Evolutionary conservation across 2,329 filamentous ascomycete genomes (phyloP).

Genomic region (Cordyceps javanica): DNA sequence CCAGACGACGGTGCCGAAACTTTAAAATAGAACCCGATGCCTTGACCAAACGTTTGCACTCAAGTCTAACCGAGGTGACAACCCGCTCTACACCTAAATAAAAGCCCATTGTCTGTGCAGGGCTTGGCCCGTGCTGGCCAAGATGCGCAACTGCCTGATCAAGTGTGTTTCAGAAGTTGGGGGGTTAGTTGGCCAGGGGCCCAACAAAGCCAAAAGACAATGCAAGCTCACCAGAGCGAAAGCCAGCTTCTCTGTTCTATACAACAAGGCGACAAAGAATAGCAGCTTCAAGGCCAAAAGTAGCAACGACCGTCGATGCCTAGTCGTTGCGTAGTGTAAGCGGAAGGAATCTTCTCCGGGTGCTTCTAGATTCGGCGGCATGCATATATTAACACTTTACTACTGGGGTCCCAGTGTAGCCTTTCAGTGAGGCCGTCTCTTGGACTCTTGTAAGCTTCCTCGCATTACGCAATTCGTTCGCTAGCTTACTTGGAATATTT

Average conservation of each 20-base stretch:
- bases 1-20: neutral
- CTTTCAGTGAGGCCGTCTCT: neutral
- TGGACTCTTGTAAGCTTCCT: neutral
- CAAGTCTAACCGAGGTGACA: neutral
- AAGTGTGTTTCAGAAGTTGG: slow-evolving; percentile 5
- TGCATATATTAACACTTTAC: neutral
- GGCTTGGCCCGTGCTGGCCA: slow-evolving; percentile 1
- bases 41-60: neutral
- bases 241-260: neutral
- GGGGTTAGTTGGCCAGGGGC: neutral
- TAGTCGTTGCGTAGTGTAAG: neutral
- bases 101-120: slow-evolving; percentile 2
- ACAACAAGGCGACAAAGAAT: neutral
- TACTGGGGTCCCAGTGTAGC: neutral
- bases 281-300: neutral
- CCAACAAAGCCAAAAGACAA: neutral
- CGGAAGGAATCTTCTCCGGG: neutral
- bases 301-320: neutral
- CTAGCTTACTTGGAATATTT: too few relatives aligned
- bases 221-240: neutral
- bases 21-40: neutral
- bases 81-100: neutral
- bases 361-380: neutral
- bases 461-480: too few relatives aligned
- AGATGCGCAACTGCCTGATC: neutral